Conservation (phyloP, 179 eudicot genomes). For the Spergularia azorica region DNA sequence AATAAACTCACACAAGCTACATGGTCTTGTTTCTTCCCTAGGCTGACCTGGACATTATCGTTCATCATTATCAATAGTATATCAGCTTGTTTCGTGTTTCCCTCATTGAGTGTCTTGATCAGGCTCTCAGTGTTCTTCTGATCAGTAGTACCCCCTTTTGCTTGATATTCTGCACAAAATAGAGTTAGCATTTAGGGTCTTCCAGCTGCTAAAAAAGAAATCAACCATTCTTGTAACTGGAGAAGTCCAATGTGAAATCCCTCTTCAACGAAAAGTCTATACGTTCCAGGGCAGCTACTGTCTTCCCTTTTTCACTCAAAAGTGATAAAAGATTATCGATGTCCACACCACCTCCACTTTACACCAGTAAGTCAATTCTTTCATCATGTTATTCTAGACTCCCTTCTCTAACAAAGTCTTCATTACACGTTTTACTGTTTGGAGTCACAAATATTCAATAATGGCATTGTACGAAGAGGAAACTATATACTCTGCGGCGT, state of each 20-base stretch:
- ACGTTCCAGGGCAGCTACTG: conserved; percentile 79
- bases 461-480: no score
- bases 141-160: conserved; percentile 72
- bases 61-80: conserved; percentile 62
- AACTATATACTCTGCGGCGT: no score
- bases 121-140: conserved; percentile 55
- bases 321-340: conserved; percentile 60
- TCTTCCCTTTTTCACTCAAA: conserved; percentile 76
- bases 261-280: conserved; percentile 81
- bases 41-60: conserved; percentile 28
- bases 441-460: no score
- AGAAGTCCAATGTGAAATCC: conserved; percentile 56
- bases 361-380: no score
- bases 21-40: conserved; percentile 56
- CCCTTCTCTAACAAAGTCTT: no score
- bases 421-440: no score
- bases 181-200: conserved; percentile 91
- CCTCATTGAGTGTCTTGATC: conserved; percentile 72
- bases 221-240: conserved; percentile 80
- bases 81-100: conserved; percentile 92
- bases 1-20: conserved; percentile 28
- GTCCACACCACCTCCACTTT: conserved; percentile 30
- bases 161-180: conserved; percentile 72
- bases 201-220: conserved; percentile 76
- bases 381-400: no score